Conservation (phyloP, 225 moss, liverwort and hornwort genomes). For the Asterella californica region DNA sequence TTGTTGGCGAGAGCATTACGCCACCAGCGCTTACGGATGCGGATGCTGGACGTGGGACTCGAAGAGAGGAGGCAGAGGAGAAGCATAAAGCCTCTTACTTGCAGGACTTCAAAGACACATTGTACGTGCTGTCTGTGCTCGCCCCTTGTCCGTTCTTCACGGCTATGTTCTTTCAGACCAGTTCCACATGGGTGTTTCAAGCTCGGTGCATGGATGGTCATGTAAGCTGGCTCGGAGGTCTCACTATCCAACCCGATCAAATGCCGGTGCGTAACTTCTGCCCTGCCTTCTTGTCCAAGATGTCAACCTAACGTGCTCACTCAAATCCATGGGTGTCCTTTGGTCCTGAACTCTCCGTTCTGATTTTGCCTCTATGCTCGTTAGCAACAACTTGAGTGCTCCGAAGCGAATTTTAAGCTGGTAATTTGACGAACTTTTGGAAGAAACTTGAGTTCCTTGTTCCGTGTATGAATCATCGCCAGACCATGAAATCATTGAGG, state of each 20-base stretch:
- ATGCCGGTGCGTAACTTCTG: constrained; percentile 21
- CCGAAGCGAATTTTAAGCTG: not conserved
- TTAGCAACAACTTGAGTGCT: not conserved
- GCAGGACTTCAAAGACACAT: constrained; percentile 26
- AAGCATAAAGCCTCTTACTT: not conserved
- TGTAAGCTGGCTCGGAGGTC: constrained; percentile 29
- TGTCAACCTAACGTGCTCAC: not conserved
- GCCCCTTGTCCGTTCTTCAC: constrained; percentile 26
- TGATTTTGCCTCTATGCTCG: too few species aligned
- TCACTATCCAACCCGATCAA: constrained; percentile 31
- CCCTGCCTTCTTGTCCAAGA: not conserved
- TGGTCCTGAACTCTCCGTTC: not conserved
- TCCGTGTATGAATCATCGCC: too few species aligned
- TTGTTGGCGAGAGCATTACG: not conserved
- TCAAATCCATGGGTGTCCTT: not conserved
- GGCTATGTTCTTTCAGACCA: constrained; percentile 32
- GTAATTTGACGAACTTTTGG: not conserved
- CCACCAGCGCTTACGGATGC: not conserved
- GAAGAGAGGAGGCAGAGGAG: not conserved
- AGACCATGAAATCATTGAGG: too few species aligned
- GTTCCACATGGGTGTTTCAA: constrained; percentile 40
- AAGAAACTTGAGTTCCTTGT: too few species aligned
- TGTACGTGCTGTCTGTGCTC: constrained; percentile 15
- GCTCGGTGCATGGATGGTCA: constrained; percentile 29
- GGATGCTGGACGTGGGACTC: not conserved